Evolutionary conservation across 2,329 filamentous ascomycete genomes (phyloP), one percentile per base, ranked within the genome.

Genomic region (Thielaviopsis euricoi): DNA sequence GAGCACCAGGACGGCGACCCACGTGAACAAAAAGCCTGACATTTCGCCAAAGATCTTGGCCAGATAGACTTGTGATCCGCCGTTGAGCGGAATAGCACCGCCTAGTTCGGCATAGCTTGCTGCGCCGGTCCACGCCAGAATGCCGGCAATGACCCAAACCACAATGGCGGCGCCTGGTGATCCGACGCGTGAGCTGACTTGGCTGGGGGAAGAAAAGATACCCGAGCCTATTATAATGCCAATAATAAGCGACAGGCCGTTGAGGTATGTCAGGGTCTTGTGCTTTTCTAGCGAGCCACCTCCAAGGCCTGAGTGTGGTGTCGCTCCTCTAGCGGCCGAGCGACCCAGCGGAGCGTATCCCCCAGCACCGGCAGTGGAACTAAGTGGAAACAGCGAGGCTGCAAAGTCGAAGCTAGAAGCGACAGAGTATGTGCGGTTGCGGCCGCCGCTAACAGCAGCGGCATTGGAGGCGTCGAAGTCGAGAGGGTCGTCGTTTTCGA

Each of bases 1-100:
- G 61, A 98, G 75, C 13, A 98, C 93, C 61, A 93, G 79, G 17
- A 97, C 89, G 0, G 93, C 90, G 55, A 88, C 89, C 93, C 93
- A 98, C 1, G 90, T 94, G 70, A 96, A 98, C 37, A 97, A 74
- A 67, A 98, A 98, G 0, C 93, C 93, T 1, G 83, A 81, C 66
- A 95, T 75, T 71, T 98, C 93, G 57, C 91, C 91, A 69, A 96
- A 95, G 60, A 95, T 98, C 72, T 97, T 97, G 63, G 88, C 85
- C 50, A 98, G 75, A 68, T 98, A 98, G 1, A 94, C 85, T 70
- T 97, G 93, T 17, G 93, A 81, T 4, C 93, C 93, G 58, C 93
- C 93, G 68, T 97, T 98, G 23, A 98, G 73, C 6, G 93, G 93
- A 62, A 98, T 97, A 0, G 93, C 90, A 48, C 93, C 91, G 60